Evolutionary conservation across 2,329 filamentous ascomycete genomes (phyloP).

Genomic region (Beauveria asiatica): DNA sequence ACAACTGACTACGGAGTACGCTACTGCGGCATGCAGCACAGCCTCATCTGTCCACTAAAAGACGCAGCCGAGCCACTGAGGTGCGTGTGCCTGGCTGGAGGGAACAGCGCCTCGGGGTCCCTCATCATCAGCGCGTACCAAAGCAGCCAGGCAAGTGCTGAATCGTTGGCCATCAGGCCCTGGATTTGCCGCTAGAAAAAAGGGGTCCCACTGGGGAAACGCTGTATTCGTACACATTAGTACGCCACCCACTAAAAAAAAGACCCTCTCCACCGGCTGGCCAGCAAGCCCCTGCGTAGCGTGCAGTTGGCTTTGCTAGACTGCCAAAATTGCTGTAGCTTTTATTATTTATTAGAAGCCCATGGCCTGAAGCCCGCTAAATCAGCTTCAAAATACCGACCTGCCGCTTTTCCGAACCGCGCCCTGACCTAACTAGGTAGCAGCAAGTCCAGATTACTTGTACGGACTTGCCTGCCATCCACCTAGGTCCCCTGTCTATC

Average conservation of each 20-base stretch:
- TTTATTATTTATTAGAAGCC: neutral
- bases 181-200: neutral
- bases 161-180: neutral
- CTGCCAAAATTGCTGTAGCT: too few species aligned
- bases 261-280: too few species aligned
- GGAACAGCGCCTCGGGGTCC: neutral
- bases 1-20: neutral
- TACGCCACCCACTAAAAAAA: neutral
- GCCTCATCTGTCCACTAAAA: neutral
- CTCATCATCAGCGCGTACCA: neutral
- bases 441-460: neutral
- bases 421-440: neutral
- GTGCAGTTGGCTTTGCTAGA: too few species aligned
- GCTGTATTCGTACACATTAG: neutral
- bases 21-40: neutral
- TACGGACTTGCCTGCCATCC: neutral
- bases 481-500: constrained; percentile 1
- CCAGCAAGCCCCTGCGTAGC: too few species aligned
- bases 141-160: neutral
- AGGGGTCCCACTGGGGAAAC: neutral
- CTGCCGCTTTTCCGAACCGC: constrained; percentile 8
- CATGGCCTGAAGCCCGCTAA: neutral
- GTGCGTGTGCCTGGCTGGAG: neutral
- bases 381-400: neutral
- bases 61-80: neutral